These are phyloP conservation scores for Penicillium sp. DNA, from an alignment of 2,329 filamentous ascomycete species.

Conservation along the genomic window DNA sequence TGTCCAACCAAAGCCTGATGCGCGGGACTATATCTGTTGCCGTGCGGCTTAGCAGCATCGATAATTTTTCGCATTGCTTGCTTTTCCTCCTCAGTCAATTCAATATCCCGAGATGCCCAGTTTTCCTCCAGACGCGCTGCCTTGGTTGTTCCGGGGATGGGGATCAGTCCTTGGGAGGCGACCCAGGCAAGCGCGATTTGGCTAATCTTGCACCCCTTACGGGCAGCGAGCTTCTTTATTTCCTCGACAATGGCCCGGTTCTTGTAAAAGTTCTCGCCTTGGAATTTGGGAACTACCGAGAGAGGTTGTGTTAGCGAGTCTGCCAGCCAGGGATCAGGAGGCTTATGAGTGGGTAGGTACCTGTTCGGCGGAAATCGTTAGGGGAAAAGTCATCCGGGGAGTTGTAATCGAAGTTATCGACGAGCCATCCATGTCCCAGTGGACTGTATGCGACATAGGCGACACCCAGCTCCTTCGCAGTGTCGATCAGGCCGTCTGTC, in stretches of 20 bases:
- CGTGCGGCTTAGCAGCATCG: conserved; percentile 32
- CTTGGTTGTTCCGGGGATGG: conserved; percentile 43
- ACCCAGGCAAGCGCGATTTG: conserved; percentile 39
- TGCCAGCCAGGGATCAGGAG: background rate
- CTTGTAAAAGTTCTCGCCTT: conserved; percentile 42
- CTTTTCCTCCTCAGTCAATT: conserved; percentile 33
- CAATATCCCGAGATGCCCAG: conserved; percentile 31
- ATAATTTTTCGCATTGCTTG: conserved; percentile 35
- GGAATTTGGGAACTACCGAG: conserved; percentile 24
- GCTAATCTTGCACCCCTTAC: conserved; percentile 28
- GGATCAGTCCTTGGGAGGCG: conserved; percentile 36
- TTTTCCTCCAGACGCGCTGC: conserved; percentile 35
- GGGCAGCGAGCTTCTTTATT: conserved; percentile 34
- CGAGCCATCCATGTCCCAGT: conserved; percentile 42
- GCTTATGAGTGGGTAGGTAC: conserved; percentile 19
- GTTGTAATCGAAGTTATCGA: conserved; percentile 38
- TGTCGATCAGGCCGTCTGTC: conserved; percentile 35
- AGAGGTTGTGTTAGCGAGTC: background rate
- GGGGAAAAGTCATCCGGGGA: conserved; percentile 41
- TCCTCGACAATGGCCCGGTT: conserved; percentile 38
- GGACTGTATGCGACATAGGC: conserved; percentile 43
- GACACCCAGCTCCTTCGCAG: conserved; percentile 35
- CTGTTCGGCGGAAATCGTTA: conserved; percentile 35
- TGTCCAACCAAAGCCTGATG: conserved; percentile 23
- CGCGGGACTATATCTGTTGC: conserved; percentile 28